These are phyloP conservation scores for Castanospermum australe DNA, from an alignment of 306 rosid genomes.

Conservation along the genomic window DNA sequence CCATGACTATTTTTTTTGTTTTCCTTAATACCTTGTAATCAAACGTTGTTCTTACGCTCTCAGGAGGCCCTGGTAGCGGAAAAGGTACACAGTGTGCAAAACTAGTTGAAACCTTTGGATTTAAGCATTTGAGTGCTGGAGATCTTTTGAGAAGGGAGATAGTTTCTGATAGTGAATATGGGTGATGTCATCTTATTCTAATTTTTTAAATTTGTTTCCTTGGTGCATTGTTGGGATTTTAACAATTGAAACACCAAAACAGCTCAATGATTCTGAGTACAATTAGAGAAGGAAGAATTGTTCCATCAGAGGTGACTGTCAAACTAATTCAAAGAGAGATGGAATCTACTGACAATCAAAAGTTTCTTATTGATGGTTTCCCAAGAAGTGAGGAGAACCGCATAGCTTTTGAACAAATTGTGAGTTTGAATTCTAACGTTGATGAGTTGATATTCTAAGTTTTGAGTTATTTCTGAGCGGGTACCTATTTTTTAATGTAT, in stretches of 20 bases:
- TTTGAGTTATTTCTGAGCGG: conserved; percentile 16
- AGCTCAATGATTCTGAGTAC: conserved; percentile 75
- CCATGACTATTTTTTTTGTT: background rate
- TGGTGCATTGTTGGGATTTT: background rate
- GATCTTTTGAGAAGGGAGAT: conserved; percentile 90
- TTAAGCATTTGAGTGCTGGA: conserved; percentile 95
- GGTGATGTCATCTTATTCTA: conserved; percentile 50
- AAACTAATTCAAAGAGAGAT: conserved; percentile 77
- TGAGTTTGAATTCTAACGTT: conserved; percentile 46
- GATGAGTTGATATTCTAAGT: conserved; percentile 8
- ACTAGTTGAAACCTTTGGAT: conserved; percentile 80
- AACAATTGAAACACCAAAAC: conserved; percentile 38
- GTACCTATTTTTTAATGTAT: background rate
- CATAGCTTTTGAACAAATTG: conserved; percentile 70
- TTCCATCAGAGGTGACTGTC: conserved; percentile 87
- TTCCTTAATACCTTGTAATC: conserved; percentile 17
- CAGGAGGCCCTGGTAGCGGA: conserved; percentile 98
- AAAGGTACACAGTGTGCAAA: conserved; percentile 91
- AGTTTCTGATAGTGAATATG: conserved; percentile 59
- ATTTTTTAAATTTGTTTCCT: conserved; percentile 16
- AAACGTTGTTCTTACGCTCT: conserved; percentile 18
- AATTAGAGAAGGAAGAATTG: conserved; percentile 82
- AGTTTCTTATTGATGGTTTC: conserved; percentile 91
- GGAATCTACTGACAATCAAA: conserved; percentile 59
- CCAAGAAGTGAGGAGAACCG: conserved; percentile 93